Evolutionary conservation across 192 early-diverging fungal genomes (phyloP), one percentile per base, ranked within the genome.

Genomic region (Coemansia sp.): DNA sequence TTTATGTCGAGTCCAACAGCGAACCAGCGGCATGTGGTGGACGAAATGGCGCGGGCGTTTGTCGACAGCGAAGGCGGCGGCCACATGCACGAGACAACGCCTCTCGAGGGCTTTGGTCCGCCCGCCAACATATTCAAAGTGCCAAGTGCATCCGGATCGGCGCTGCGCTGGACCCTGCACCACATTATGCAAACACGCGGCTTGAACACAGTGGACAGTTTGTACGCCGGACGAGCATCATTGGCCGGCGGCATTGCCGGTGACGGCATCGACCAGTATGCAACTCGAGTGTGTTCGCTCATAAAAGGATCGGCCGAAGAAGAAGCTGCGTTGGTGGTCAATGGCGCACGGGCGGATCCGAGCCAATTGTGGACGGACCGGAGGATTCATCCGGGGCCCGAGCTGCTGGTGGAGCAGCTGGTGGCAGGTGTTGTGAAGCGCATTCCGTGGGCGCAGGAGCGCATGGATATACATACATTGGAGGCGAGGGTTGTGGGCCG

Each of bases 21-120:
- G 11, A 61, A 54, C 14, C 61, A 65, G 6, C 72, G 69, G 11
- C 47, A 61, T 12, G 59, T 74, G 3, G 65, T 80, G 14, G 77
- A 80, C 48, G 77, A 80, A n/a, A 43, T 80, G 16, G 77, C 77
- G 6, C 54, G 72, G 10, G 77, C 77, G 26, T 80, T 74, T 74
- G 77, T 80, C 1, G 70, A 80, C 48, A 80, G 77, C 72, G 77
- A 80, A 49, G 77, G 77, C 6, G 77, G 77, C 22, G 77, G 77
- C 0, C 77, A 80, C 37, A 27, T 80, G 65, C 77, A 80, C 50
- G 72, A 66, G 61, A 65, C 65, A 7, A 80, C 69, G 35, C 77
- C 77, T 0, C 47, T 74, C 6, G 72, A 68, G 3, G 72, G 72
- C 2, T 62, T 74, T 59, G 77, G 77, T 0, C 68, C 77, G 14